A percentile compares a stretch with the other conserved stretches of the same genome.
phyloP scores from a whole-genome alignment of 2,329 filamentous ascomycete species.

The Ophiostoma fasciatum region DNA sequence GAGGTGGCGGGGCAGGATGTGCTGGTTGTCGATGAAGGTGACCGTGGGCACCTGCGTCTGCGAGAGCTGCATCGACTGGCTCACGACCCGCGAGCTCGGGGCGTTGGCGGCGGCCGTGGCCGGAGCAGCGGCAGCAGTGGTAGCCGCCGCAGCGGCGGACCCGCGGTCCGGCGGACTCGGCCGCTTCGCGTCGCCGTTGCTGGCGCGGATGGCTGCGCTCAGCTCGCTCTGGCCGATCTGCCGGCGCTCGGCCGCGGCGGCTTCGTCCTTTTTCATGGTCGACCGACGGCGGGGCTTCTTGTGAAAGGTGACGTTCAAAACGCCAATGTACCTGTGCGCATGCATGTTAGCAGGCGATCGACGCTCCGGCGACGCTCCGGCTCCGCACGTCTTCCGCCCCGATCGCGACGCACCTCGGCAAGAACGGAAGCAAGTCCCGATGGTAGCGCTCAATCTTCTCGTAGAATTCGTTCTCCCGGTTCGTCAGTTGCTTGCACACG shows the following conservation, averaged over 20 bases:
- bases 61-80: slow-evolving; percentile 59
- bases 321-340: slow-evolving; percentile 69
- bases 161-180: no score
- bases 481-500: slow-evolving; percentile 96
- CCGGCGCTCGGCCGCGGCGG: slow-evolving; percentile 20
- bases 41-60: slow-evolving; percentile 67
- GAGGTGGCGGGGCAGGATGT: slow-evolving; percentile 77
- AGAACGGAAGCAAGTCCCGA: slow-evolving; percentile 74
- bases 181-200: background rate
- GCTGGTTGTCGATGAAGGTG: slow-evolving; percentile 83
- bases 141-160: no score
- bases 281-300: slow-evolving; percentile 59
- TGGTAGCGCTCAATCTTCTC: slow-evolving; percentile 88
- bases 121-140: no score
- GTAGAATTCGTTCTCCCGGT: slow-evolving; percentile 96
- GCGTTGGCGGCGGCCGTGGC: slow-evolving; percentile 14
- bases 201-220: slow-evolving; percentile 10
- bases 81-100: slow-evolving; percentile 30
- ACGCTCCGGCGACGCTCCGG: no score
- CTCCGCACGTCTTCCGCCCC: no score
- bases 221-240: slow-evolving; percentile 19
- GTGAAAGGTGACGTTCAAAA: slow-evolving; percentile 89
- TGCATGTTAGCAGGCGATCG: no score
- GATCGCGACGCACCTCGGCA: slow-evolving; percentile 55
- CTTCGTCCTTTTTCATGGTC: slow-evolving; percentile 34